Conservation (phyloP, 2,329 filamentous ascomycete genomes). For the Curvularia sp. region DNA sequence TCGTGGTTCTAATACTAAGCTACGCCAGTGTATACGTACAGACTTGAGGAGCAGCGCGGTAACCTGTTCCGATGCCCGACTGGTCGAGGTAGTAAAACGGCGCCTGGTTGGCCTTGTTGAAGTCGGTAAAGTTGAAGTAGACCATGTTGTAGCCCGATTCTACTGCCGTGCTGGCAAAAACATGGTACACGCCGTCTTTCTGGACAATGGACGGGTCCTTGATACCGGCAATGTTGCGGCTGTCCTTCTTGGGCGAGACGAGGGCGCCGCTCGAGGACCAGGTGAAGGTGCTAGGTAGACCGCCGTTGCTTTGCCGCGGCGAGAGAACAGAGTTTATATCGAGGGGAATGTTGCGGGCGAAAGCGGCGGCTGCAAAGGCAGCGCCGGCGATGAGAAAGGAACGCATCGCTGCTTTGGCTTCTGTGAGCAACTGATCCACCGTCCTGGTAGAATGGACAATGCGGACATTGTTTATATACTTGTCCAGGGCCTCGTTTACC, state of each 20-base stretch:
- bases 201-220: constrained; percentile 49
- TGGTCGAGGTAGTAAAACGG: constrained; percentile 52
- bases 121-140: constrained; percentile 54
- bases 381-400: constrained; percentile 12
- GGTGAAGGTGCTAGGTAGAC: constrained; percentile 38
- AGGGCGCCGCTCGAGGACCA: constrained; percentile 42
- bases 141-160: constrained; percentile 50
- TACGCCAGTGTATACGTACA: constrained; percentile 22
- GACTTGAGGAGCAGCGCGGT: constrained; percentile 53
- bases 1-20: too few relatives aligned
- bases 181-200: constrained; percentile 53
- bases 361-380: constrained; percentile 19
- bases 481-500: background rate
- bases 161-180: constrained; percentile 52
- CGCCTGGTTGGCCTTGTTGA: constrained; percentile 41
- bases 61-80: constrained; percentile 49
- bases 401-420: constrained; percentile 12
- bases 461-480: constrained; percentile 3
- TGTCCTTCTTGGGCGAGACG: constrained; percentile 41
- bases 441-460: background rate
- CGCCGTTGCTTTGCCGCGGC: constrained; percentile 7
- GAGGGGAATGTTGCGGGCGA: constrained; percentile 15
- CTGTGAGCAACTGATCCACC: background rate
- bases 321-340: constrained; percentile 1
- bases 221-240: constrained; percentile 37